A percentile compares a stretch with the other conserved stretches of the same genome.
These are phyloP conservation scores for Lodderomyces orthopsilosis DNA, from an alignment of 1,139 yeast genomes.

Conservation along the genomic window DNA sequence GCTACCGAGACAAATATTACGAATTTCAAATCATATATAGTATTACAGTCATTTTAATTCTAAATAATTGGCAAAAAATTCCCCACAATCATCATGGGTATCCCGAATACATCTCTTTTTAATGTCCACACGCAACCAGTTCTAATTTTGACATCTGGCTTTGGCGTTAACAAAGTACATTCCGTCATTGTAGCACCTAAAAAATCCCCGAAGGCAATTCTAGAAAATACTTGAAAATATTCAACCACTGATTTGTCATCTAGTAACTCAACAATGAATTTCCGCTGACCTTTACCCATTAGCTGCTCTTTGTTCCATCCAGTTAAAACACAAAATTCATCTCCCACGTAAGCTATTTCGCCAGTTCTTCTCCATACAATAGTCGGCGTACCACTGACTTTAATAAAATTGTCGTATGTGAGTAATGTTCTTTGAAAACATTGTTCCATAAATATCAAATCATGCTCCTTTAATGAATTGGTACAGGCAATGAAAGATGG, in stretches of 20 bases:
- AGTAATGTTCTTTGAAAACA: slow-evolving; percentile 88
- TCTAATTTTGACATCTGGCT: slow-evolving; percentile 46
- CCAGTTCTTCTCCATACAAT: slow-evolving; percentile 95
- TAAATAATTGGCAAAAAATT: slow-evolving; percentile 76
- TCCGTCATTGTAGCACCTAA: slow-evolving; percentile 88
- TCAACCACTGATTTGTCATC: slow-evolving; percentile 86
- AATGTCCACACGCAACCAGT: slow-evolving; percentile 90
- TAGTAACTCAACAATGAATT: slow-evolving; percentile 80
- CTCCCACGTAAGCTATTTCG: slow-evolving; percentile 90
- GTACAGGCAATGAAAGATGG: slow-evolving; percentile 94
- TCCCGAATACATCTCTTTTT: slow-evolving; percentile 61
- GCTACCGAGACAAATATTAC: too few relatives aligned
- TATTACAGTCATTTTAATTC: not conserved
- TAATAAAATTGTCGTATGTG: slow-evolving; percentile 83
- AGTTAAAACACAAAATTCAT: slow-evolving; percentile 83
- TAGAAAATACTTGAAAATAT: slow-evolving; percentile 80
- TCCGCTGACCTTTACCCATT: slow-evolving; percentile 26
- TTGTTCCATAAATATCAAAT: slow-evolving; percentile 91
- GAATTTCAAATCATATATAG: too few relatives aligned
- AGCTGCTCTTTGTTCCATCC: slow-evolving; percentile 83
- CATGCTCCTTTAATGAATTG: slow-evolving; percentile 83
- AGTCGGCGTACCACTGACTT: slow-evolving; percentile 89
- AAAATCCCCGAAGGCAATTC: slow-evolving; percentile 88
- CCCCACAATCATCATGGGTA: slow-evolving; percentile 90
- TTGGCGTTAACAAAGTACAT: slow-evolving; percentile 69